Evolutionary conservation across 768 basidiomycete genomes (phyloP).

Genomic region (Amanita jacksonii): DNA sequence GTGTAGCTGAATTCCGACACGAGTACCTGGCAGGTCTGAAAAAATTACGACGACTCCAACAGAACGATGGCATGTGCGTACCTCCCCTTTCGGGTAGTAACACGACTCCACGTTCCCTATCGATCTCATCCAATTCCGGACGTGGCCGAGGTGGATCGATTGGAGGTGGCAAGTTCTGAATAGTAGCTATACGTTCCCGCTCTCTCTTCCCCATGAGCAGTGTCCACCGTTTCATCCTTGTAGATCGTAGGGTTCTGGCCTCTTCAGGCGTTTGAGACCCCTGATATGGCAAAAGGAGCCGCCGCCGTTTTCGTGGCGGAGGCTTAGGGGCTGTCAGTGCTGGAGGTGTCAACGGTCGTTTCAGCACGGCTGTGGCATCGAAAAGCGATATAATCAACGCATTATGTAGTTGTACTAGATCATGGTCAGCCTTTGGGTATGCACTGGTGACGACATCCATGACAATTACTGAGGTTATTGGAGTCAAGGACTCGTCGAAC

Average conservation of each 20-base stretch:
- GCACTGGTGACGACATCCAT: background rate
- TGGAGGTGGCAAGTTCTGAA: slow-evolving; percentile 33
- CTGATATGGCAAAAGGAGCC: slow-evolving; percentile 66
- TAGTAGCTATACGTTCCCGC: slow-evolving; percentile 53
- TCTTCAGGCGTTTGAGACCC: slow-evolving; percentile 47
- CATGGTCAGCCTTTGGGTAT: slow-evolving; percentile 6
- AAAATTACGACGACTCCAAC: background rate
- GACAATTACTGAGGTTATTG: slow-evolving; percentile 33
- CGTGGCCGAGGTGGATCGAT: slow-evolving; percentile 35
- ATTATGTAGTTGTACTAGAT: slow-evolving; percentile 69
- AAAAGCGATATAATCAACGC: slow-evolving; percentile 77
- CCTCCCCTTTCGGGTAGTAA: slow-evolving; percentile 60
- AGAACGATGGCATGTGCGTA: slow-evolving; percentile 19
- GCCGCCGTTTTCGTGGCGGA: slow-evolving; percentile 56
- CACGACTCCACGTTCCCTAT: slow-evolving; percentile 56
- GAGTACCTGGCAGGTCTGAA: slow-evolving; percentile 61
- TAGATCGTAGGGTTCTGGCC: slow-evolving; percentile 46
- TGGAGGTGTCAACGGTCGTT: slow-evolving; percentile 58
- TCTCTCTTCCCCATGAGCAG: slow-evolving; percentile 65
- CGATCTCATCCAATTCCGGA: slow-evolving; percentile 55
- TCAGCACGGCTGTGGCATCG: slow-evolving; percentile 62
- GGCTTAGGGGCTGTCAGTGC: slow-evolving; percentile 53
- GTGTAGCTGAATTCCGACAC: slow-evolving; percentile 63
- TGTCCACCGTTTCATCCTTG: slow-evolving; percentile 65
- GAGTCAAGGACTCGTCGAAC: slow-evolving; percentile 54